Base-by-base conservation (phyloP, 352 stramenopile genomes). In the Blastocystis sp. region DNA sequence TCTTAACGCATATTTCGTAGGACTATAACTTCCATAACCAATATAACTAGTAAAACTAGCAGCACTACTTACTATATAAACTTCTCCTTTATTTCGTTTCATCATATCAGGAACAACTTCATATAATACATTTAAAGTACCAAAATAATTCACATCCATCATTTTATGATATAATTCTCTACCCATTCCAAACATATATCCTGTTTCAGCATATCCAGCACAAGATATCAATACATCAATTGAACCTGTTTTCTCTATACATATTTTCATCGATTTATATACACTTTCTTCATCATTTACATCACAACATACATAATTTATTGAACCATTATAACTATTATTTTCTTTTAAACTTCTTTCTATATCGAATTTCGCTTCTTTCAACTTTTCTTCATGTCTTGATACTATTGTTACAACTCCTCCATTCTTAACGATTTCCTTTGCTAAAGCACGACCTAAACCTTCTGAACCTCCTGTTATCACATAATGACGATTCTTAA, bases 181-280 rank as follows among this genome's bases (percentile, higher is more conserved):
- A n/a, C 13, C 30, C 25, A 54, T 39, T 18, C 52, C 52, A 32
- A 62, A 62, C 4, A 42, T 42, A 35, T 62, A 62, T 44, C 52
- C 52, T n/a, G 52, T 62, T 52, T 62, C 54, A 11, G 52, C 52
- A 25, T 54, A 54, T 37, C 52, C 52, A 18, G 52, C 52, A 19
- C 54, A 54, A 18, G 39, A 62, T 16, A 62, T 62, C n/a, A 62
- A 36, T 1, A 62, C 52, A 52, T 62, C 52, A 1, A 62, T 19
- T 28, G 24, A 16, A 1, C 37, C 36, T 7, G 25, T 37, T 10
- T n/a, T 42, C 18, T 62, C 54, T 1, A 23, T 56, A 18, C 9
- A 2, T 9, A 21, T 28, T 5, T 9, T 10, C 13, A 62, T 34
- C 19, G 52, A 27, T n/a, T 25, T 62, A 25, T 43, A 32, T 11